phyloP scores from a whole-genome alignment of 441 rosid genomes.

The Pelargonium citronellum region DNA sequence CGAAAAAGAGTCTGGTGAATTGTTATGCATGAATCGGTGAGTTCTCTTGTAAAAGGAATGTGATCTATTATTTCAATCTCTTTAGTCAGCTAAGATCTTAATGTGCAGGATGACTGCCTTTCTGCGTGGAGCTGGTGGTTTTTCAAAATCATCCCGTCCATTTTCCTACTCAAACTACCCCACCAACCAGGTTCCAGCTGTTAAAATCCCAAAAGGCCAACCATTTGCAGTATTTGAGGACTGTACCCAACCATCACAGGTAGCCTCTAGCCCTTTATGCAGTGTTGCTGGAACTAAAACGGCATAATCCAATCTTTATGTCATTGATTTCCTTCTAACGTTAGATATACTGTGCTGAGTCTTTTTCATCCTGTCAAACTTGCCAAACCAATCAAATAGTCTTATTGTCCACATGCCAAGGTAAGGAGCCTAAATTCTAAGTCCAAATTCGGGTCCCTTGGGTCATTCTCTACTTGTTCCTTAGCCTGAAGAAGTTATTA shows the following conservation, averaged over 20 bases:
- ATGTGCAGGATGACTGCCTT: conserved; percentile 50
- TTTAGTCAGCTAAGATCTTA: conserved; percentile 18
- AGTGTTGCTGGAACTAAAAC: conserved; percentile 10
- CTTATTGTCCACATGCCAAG: too few species aligned
- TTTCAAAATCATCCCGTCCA: conserved; percentile 61
- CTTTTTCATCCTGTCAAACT: neutral
- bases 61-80: conserved; percentile 8
- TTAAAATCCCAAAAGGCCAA: conserved; percentile 58
- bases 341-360: neutral
- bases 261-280: conserved; percentile 3
- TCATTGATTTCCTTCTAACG: neutral
- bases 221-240: conserved; percentile 64
- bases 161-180: conserved; percentile 72
- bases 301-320: neutral
- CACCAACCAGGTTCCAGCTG: conserved; percentile 42
- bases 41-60: conserved; percentile 18
- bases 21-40: conserved; percentile 76
- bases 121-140: conserved; percentile 87
- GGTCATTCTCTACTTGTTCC: too few species aligned
- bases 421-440: too few species aligned
- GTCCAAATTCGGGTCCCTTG: too few species aligned
- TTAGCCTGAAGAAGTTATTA: too few species aligned
- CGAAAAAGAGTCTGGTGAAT: conserved; percentile 61
- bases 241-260: conserved; percentile 77
- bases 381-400: too few species aligned